Base-by-base conservation (phyloP, 805 yeast genomes). In the Teunomyces atbi region DNA sequence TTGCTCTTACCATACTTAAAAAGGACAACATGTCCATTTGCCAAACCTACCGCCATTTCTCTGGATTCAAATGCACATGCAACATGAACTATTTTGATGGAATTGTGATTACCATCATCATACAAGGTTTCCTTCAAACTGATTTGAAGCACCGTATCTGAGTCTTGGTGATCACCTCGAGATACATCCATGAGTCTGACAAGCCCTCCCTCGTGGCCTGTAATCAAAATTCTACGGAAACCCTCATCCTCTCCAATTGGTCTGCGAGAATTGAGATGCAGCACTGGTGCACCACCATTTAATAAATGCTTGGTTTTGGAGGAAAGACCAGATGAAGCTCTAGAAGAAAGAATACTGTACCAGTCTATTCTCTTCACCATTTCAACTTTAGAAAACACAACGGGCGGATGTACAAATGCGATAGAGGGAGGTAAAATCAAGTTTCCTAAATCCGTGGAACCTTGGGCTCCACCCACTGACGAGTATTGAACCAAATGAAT, bases 141-240 rank as follows among this genome's bases (percentile, higher is more conserved):
- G 27, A 71, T 52, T 49, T 68, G 72, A 1, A 71, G 56, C 6
- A 58, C 52, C 30, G 58, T 58, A 41, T 66, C 72, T 7, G 61
- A 53, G 19, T 64, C 71, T 41, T 54, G 64, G 19, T 58, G 62
- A 40, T 88, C 96, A 16, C 86, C 86, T 46, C 83, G 81, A 0
- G 95, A 82, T 0, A 89, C 84, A 65, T 92, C 96, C 82, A 90
- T 84, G 7, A 92, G 71, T 45, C 97, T 76, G 0, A 94, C 80
- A 29, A 84, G 78, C 0, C 97, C 98, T 61, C 85, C 85, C 29
- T 83, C 79, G 59, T 94, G 96, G 0, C 97, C 98, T 0, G 96
- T 83, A 1, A 89, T 82, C 35, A 91, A 48, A n/a, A 72, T 60
- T 44, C 58, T 64, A 8, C 69, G 69, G 10, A 78, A 79, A 3